Percentiles rank a stretch among this genome's conserved stretches.
Conservation (phyloP, 441 rosid genomes). For the Aquilaria agallochum region DNA sequence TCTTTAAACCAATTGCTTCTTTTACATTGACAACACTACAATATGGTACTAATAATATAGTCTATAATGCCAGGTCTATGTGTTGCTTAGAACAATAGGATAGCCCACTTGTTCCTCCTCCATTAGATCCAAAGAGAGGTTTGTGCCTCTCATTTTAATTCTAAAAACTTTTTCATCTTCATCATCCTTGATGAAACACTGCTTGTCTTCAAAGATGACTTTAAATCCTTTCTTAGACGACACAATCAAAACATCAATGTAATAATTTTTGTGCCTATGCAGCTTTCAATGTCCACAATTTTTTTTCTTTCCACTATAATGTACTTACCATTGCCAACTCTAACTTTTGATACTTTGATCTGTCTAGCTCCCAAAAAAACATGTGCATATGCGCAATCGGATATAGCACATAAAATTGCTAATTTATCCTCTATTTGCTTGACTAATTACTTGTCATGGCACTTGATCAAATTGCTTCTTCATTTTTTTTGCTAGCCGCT, state of each 20-base stretch:
- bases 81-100: too few species aligned
- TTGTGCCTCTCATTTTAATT: background rate
- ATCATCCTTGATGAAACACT: too few species aligned
- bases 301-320: background rate
- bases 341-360: background rate
- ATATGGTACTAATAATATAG: background rate
- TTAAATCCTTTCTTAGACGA: too few species aligned
- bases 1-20: background rate
- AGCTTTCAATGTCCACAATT: background rate
- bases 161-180: background rate
- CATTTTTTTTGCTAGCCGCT: too few species aligned
- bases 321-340: background rate
- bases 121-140: background rate
- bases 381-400: too few species aligned
- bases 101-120: background rate
- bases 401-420: too few species aligned
- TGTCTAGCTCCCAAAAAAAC: background rate
- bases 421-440: too few species aligned
- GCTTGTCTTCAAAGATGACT: too few species aligned
- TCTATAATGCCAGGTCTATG: too few species aligned
- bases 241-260: background rate
- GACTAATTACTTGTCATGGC: too few species aligned
- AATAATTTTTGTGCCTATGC: slow-evolving; percentile 1
- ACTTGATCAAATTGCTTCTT: too few species aligned
- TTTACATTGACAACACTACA: background rate